phyloP scores from a whole-genome alignment of 78 protist genomes.

The Pigoraptor vietnamica region DNA sequence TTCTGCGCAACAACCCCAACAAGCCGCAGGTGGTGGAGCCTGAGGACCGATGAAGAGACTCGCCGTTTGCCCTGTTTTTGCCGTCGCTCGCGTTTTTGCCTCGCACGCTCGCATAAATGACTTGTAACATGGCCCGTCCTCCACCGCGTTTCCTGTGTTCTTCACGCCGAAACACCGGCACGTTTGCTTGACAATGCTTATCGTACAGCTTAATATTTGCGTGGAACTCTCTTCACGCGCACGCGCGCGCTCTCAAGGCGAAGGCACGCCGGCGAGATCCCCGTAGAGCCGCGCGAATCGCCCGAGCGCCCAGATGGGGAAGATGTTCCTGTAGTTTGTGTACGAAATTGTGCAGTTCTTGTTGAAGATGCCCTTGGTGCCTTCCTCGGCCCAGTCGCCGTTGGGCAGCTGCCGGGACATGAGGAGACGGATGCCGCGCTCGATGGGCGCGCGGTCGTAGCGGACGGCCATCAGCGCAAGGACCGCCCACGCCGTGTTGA shows the following conservation, averaged over 20 bases:
- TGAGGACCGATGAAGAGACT: not conserved
- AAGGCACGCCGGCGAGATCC: not conserved
- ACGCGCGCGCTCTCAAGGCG: not conserved
- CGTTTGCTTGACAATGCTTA: no score
- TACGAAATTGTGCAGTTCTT: constrained; percentile 84
- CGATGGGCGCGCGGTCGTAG: constrained; percentile 41
- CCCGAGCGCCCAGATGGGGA: constrained; percentile 92
- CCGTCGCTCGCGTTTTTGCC: no score
- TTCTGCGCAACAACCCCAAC: constrained; percentile 30
- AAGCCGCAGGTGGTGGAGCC: constrained; percentile 14
- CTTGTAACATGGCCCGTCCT: no score
- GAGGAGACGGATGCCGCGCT: constrained; percentile 45
- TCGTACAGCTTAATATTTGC: no score
- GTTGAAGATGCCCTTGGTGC: constrained; percentile 90
- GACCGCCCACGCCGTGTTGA: constrained; percentile 89
- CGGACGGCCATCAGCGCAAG: constrained; percentile 70
- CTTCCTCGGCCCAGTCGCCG: constrained; percentile 87
- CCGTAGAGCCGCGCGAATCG: constrained; percentile 45
- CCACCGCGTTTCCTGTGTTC: no score
- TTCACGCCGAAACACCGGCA: no score
- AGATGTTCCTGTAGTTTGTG: constrained; percentile 72
- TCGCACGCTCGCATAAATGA: no score
- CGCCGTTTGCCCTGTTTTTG: no score
- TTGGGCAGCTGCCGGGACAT: constrained; percentile 33
- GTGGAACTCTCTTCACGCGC: no score